Evolutionary conservation across 108 stramenopile species (phyloP).

Genomic region (Nitzschia palea): DNA sequence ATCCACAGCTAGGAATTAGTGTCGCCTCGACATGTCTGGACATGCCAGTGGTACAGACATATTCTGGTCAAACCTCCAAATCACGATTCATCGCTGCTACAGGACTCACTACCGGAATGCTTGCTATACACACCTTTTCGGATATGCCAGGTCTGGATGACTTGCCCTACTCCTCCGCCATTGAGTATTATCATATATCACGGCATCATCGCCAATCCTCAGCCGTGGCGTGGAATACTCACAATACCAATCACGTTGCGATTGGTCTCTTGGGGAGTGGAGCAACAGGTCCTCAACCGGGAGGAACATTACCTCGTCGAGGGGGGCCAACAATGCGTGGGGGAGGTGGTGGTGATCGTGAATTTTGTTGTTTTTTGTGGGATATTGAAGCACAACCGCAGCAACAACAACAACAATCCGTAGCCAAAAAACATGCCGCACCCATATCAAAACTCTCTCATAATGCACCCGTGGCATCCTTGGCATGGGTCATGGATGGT

Average conservation of each 20-base stretch:
- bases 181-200: slow-evolving; percentile 64
- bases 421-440: slow-evolving; percentile 6
- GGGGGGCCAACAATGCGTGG: slow-evolving; percentile 23
- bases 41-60: slow-evolving; percentile 22
- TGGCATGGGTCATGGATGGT: slow-evolving; percentile 68
- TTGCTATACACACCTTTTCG: slow-evolving; percentile 64
- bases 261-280: slow-evolving; percentile 52
- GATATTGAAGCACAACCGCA: slow-evolving; percentile 35
- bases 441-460: slow-evolving; percentile 55
- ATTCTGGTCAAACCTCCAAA: neutral
- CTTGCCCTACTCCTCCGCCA: slow-evolving; percentile 33
- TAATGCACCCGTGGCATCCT: slow-evolving; percentile 64
- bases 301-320: slow-evolving; percentile 2
- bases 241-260: slow-evolving; percentile 56
- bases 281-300: neutral
- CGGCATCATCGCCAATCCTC: slow-evolving; percentile 71
- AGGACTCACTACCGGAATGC: slow-evolving; percentile 69
- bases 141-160: slow-evolving; percentile 16
- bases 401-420: slow-evolving; percentile 23
- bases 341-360: slow-evolving; percentile 55
- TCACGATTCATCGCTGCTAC: slow-evolving; percentile 43
- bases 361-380: slow-evolving; percentile 78
- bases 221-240: slow-evolving; percentile 63
- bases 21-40: slow-evolving; percentile 69
- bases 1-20: slow-evolving; percentile 52